A percentile compares a stretch with the other conserved stretches of the same genome.
phyloP scores from a whole-genome alignment of 768 basidiomycete species.

The Fomitopsis pulvina region DNA sequence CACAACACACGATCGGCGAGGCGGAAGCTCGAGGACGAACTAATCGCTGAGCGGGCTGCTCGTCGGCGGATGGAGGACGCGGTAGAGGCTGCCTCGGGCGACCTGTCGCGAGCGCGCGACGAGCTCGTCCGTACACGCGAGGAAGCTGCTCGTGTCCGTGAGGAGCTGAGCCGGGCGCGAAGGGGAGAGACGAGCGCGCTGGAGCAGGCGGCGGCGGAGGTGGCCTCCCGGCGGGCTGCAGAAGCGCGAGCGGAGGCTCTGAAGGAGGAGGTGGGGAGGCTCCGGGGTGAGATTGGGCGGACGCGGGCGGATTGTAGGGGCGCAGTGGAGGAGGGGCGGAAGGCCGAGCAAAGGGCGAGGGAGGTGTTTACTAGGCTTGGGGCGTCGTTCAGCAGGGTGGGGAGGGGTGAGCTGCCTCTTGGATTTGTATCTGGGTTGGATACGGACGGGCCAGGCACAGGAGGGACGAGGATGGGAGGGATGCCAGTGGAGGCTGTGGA shows the following conservation, averaged over 20 bases:
- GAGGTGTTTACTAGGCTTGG: slow-evolving; percentile 16
- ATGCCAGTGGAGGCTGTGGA: no score
- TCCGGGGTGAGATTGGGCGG: slow-evolving; percentile 1
- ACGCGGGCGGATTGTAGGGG: slow-evolving; percentile 6
- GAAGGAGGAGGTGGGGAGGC: neutral
- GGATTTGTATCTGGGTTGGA: no score
- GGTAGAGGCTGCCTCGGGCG: slow-evolving; percentile 7
- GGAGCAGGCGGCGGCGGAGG: slow-evolving; percentile 5
- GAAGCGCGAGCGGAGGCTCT: slow-evolving; percentile 11
- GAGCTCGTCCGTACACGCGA: slow-evolving; percentile 7
- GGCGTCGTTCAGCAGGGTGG: slow-evolving; percentile 12
- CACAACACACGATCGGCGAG: slow-evolving; percentile 30
- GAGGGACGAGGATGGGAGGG: neutral
- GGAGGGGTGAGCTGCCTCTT: slow-evolving; percentile 12
- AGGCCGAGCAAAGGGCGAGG: slow-evolving; percentile 12
- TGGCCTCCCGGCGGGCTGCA: slow-evolving; percentile 7
- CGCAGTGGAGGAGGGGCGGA: slow-evolving; percentile 3
- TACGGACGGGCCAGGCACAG: no score
- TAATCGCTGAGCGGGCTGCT: slow-evolving; percentile 14
- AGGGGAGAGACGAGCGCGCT: neutral
- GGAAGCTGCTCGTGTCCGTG: neutral
- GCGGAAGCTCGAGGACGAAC: slow-evolving; percentile 38
- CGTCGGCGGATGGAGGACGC: slow-evolving; percentile 19
- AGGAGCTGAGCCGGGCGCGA: neutral
- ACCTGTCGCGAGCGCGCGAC: slow-evolving; percentile 8